Conservation (phyloP, 306 rosid genomes). For the Ammopiptanthus mongolicus region DNA sequence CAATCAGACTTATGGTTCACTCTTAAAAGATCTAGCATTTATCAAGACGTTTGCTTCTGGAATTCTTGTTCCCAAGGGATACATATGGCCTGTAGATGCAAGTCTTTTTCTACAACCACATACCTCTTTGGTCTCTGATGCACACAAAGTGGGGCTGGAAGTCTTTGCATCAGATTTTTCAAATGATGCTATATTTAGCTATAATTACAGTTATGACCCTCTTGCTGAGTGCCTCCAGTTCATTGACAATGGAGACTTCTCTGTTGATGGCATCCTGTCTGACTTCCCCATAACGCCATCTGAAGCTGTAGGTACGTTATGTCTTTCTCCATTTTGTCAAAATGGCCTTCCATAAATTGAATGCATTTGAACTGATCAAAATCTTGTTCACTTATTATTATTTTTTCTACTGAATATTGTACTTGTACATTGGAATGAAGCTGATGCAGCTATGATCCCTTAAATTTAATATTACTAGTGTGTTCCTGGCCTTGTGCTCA, state of each 20-base stretch:
- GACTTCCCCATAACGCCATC: constrained; percentile 74
- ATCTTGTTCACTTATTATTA: not conserved
- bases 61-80: constrained; percentile 71
- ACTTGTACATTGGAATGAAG: not conserved
- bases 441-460: not conserved
- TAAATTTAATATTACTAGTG: not conserved
- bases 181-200: constrained; percentile 52
- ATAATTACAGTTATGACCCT: constrained; percentile 76
- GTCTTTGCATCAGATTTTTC: constrained; percentile 62
- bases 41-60: constrained; percentile 80
- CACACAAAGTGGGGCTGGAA: constrained; percentile 61
- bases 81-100: constrained; percentile 61
- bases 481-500: not conserved
- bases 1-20: constrained; percentile 57
- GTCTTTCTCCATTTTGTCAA: not conserved
- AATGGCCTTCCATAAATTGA: not conserved
- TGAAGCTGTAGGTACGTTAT: constrained; percentile 53
- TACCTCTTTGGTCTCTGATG: constrained; percentile 64
- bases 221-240: constrained; percentile 57
- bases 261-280: constrained; percentile 77
- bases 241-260: constrained; percentile 64
- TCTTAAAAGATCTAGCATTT: constrained; percentile 50
- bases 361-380: not conserved
- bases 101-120: constrained; percentile 45
- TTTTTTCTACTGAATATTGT: not conserved